These are phyloP conservation scores for Aegilops umbellulata DNA, from an alignment of 176 grass and related monocot species.

Conservation along the genomic window DNA sequence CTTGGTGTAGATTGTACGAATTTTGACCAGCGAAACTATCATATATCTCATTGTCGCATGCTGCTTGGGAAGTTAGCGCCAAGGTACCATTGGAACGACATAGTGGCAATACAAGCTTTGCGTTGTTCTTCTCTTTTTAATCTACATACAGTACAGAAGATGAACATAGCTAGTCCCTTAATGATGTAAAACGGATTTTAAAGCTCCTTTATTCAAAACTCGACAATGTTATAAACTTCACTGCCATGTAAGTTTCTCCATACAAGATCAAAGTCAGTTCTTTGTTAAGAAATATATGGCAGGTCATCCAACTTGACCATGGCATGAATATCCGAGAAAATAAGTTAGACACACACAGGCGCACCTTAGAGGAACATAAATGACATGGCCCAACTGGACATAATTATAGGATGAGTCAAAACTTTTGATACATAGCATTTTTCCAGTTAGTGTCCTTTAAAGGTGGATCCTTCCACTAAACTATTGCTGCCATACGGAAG, in stretches of 20 bases:
- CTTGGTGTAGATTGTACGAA: neutral
- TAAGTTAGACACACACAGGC: neutral
- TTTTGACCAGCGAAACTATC: neutral
- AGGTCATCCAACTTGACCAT: neutral
- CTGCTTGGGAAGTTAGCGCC: neutral
- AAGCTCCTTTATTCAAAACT: neutral
- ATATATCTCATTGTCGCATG: neutral
- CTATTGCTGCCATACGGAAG: neutral
- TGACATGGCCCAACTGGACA: neutral
- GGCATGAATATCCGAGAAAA: neutral
- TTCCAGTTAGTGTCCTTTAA: neutral
- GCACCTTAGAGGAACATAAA: neutral
- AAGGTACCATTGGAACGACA: neutral
- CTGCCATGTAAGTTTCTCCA: neutral
- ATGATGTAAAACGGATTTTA: neutral
- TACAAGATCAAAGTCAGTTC: neutral
- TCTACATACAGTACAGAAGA: neutral
- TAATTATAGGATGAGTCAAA: neutral
- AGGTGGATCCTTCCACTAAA: conserved; percentile 6
- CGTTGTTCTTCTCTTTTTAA: neutral
- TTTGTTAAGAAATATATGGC: conserved; percentile 6
- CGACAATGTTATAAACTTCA: neutral
- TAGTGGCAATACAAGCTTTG: neutral
- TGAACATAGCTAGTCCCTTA: neutral
- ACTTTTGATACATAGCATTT: neutral